phyloP scores from a whole-genome alignment of 768 basidiomycete species.

The Macrocybe gigantea region DNA sequence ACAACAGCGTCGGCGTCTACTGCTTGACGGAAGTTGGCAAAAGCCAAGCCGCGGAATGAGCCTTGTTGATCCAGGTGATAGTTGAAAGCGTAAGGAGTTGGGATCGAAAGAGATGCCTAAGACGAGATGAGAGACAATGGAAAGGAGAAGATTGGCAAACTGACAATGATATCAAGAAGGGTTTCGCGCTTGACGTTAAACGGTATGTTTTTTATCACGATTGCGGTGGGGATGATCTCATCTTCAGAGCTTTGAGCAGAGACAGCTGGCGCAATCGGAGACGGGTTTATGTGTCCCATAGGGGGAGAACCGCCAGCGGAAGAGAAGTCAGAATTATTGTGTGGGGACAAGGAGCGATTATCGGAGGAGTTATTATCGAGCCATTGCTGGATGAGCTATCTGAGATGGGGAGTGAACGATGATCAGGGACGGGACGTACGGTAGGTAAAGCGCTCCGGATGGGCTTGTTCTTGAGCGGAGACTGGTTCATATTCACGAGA shows the following conservation, averaged over 20 bases:
- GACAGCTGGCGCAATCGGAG: slow-evolving; percentile 42
- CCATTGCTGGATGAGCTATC: slow-evolving; percentile 63
- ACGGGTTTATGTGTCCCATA: slow-evolving; percentile 37
- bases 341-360: slow-evolving; percentile 75
- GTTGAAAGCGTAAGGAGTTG: slow-evolving; percentile 98
- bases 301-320: slow-evolving; percentile 80
- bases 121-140: slow-evolving; percentile 3
- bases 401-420: slow-evolving; percentile 12
- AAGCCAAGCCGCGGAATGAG: slow-evolving; percentile 94
- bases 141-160: slow-evolving; percentile 23
- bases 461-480: slow-evolving; percentile 73
- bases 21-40: slow-evolving; percentile 94
- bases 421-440: slow-evolving; percentile 39
- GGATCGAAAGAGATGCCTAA: slow-evolving; percentile 87
- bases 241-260: slow-evolving; percentile 61
- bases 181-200: slow-evolving; percentile 98
- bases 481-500: slow-evolving; percentile 50
- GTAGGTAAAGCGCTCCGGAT: slow-evolving; percentile 66
- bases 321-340: slow-evolving; percentile 86
- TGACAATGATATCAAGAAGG: slow-evolving; percentile 90
- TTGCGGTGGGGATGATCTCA: slow-evolving; percentile 97
- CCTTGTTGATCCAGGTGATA: slow-evolving; percentile 97
- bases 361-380: slow-evolving; percentile 69
- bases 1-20: slow-evolving; percentile 94
- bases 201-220: slow-evolving; percentile 99